These are phyloP conservation scores for Dryadomyces sulphureus DNA, from an alignment of 2,329 filamentous ascomycete species.

Conservation along the genomic window DNA sequence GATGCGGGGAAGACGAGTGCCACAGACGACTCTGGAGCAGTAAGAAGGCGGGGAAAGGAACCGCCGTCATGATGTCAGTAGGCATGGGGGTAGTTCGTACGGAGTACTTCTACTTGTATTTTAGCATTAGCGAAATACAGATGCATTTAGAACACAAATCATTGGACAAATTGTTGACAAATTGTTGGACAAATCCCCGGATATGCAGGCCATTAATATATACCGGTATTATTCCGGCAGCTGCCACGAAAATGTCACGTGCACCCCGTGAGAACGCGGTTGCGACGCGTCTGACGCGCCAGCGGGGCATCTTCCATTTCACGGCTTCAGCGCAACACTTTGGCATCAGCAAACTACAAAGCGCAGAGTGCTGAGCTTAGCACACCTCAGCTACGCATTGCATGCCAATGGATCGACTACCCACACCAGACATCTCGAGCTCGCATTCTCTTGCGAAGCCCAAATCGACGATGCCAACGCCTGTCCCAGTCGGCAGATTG, in stretches of 20 bases:
- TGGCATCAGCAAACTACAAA: background rate
- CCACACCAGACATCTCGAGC: slow-evolving; percentile 9
- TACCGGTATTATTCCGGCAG: too few species aligned
- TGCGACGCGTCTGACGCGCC: background rate
- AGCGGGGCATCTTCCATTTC: background rate
- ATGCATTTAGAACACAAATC: too few species aligned
- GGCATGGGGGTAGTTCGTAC: too few species aligned
- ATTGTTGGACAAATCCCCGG: too few species aligned
- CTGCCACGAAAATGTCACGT: too few species aligned
- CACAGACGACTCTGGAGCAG: background rate
- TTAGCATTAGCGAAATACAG: too few species aligned
- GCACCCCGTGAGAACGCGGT: background rate
- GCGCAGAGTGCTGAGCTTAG: too few species aligned
- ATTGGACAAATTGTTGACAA: too few species aligned
- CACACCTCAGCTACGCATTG: too few species aligned
- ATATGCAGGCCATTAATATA: background rate
- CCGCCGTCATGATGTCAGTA: background rate
- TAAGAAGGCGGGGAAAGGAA: background rate
- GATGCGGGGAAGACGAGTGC: background rate
- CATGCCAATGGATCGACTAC: background rate
- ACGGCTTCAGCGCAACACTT: too few species aligned
- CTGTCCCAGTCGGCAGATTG: slow-evolving; percentile 1
- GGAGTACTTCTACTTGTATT: background rate
- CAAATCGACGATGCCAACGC: slow-evolving; percentile 2
- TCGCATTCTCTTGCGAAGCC: slow-evolving; percentile 5